phyloP scores from a whole-genome alignment of 768 basidiomycete genomes.

The Agrocybe pediades region DNA sequence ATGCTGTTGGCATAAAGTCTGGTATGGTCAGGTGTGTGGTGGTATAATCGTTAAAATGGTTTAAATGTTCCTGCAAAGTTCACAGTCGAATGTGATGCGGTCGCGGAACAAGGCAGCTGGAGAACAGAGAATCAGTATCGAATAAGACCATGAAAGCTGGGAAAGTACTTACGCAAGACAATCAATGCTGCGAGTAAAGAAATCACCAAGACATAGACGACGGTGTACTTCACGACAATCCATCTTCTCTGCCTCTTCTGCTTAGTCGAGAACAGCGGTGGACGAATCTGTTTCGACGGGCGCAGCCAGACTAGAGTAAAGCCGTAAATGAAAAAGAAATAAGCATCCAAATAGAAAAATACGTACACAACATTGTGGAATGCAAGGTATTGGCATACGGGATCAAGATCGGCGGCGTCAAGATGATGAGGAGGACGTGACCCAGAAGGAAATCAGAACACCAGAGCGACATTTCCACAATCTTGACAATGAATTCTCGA shows the following conservation, averaged over 20 bases:
- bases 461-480: conserved; percentile 97
- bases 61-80: conserved; percentile 86
- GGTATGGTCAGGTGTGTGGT: not conserved
- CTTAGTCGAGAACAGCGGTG: conserved; percentile 92
- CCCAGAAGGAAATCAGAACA: conserved; percentile 91
- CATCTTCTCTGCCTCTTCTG: conserved; percentile 90
- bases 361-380: conserved; percentile 90
- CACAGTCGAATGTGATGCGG: conserved; percentile 75
- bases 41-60: conserved; percentile 38
- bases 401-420: conserved; percentile 83
- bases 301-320: conserved; percentile 82
- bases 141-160: not conserved
- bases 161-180: conserved; percentile 66
- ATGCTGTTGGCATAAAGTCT: not conserved
- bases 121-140: not conserved
- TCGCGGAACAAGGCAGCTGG: conserved; percentile 82
- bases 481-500: conserved; percentile 97
- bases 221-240: conserved; percentile 89
- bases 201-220: conserved; percentile 79
- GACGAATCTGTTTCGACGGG: conserved; percentile 90
- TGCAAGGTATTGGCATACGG: conserved; percentile 89
- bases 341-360: not conserved
- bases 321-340: not conserved
- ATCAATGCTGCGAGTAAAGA: conserved; percentile 81
- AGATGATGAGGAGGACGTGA: conserved; percentile 82